Evolutionary conservation across 768 basidiomycete species (phyloP).

Genomic region (Coprinopsis strossmayeri): DNA sequence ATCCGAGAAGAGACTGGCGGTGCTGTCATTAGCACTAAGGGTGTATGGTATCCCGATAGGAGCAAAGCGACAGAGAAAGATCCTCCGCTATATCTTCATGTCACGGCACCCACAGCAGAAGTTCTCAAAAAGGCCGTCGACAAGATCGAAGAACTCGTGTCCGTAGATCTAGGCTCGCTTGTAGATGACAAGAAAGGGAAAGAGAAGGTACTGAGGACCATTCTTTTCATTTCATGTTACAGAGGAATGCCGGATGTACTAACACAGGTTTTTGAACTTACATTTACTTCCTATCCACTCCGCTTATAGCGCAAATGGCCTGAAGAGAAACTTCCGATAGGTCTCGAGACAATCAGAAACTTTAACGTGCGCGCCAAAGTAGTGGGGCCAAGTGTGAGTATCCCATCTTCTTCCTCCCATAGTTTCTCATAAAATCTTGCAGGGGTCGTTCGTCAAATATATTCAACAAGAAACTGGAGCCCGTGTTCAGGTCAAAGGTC

Average conservation of each 20-base stretch:
- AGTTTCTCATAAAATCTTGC: constrained; percentile 8
- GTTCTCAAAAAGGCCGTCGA: constrained; percentile 60
- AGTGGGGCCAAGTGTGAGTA: too few relatives aligned
- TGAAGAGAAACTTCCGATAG: constrained; percentile 90
- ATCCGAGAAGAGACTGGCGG: constrained; percentile 91
- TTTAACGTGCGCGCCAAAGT: constrained; percentile 98
- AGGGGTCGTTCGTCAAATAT: constrained; percentile 98
- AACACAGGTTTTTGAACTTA: too few relatives aligned
- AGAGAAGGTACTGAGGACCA: constrained; percentile 56
- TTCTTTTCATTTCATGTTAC: not conserved
- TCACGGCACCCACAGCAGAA: constrained; percentile 69
- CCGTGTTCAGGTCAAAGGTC: constrained; percentile 94
- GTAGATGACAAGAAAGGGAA: constrained; percentile 75
- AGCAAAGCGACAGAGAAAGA: constrained; percentile 88
- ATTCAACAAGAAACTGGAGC: constrained; percentile 96
- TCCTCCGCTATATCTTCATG: constrained; percentile 90
- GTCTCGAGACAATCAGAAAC: constrained; percentile 85
- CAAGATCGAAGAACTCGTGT: constrained; percentile 67
- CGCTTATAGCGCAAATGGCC: constrained; percentile 87
- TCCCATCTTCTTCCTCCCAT: too few relatives aligned
- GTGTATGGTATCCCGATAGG: constrained; percentile 94
- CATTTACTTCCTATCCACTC: not conserved
- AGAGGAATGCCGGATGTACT: too few relatives aligned
- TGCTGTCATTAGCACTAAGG: constrained; percentile 87
- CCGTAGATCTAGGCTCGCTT: constrained; percentile 70